Percentiles rank a stretch among this genome's conserved stretches.
These are phyloP conservation scores for Adansonia digitata DNA, from an alignment of 345 rosid genomes.

Conservation along the genomic window DNA sequence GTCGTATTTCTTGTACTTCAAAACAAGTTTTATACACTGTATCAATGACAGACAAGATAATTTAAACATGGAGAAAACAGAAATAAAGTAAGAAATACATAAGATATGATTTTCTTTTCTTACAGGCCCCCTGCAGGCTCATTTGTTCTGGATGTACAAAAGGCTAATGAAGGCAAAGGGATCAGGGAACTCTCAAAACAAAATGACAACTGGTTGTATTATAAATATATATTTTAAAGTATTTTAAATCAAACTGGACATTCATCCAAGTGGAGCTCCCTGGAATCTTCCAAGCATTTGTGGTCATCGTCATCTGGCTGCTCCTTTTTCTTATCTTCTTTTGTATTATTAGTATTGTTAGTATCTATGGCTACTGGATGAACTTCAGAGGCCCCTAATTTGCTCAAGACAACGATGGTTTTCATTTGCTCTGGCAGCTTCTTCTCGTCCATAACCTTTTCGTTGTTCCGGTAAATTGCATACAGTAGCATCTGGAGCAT, in stretches of 20 bases:
- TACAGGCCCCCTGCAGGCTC: not conserved
- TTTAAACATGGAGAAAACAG: not conserved
- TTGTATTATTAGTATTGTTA: not conserved
- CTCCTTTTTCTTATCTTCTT: not conserved
- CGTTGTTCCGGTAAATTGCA: slow-evolving; percentile 40
- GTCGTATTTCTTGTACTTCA: not conserved
- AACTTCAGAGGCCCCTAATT: slow-evolving; percentile 26
- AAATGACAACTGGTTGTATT: not conserved
- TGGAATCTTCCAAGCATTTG: slow-evolving; percentile 19
- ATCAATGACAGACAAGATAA: not conserved
- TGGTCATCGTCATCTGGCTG: not conserved
- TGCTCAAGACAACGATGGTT: slow-evolving; percentile 18
- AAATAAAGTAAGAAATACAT: not conserved
- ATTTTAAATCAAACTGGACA: slow-evolving; percentile 23
- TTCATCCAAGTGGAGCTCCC: slow-evolving; percentile 16
- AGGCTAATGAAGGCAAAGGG: too few species aligned
- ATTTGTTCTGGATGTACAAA: too few species aligned
- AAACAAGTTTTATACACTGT: too few species aligned
- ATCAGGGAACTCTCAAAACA: too few species aligned
- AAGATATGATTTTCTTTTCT: not conserved
- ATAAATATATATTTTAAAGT: not conserved
- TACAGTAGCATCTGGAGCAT: slow-evolving; percentile 67
- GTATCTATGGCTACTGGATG: slow-evolving; percentile 24
- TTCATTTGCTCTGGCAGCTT: slow-evolving; percentile 26
- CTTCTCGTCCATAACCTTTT: slow-evolving; percentile 21